These are phyloP conservation scores for Venturia effusa DNA, from an alignment of 2,329 filamentous ascomycete genomes.

Conservation along the genomic window DNA sequence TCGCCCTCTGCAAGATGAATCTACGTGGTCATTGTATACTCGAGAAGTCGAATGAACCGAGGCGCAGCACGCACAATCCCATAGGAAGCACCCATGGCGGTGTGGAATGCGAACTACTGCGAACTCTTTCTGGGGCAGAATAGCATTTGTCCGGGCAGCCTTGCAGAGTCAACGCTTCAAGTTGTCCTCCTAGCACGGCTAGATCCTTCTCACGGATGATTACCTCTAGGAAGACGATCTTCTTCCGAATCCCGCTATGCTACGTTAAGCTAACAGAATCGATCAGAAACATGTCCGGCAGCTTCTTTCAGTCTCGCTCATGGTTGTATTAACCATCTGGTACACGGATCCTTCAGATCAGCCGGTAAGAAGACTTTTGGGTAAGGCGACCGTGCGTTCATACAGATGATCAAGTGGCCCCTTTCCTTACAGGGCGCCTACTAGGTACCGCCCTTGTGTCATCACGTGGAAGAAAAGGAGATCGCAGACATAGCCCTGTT, in stretches of 20 bases:
- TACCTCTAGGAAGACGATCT: background rate
- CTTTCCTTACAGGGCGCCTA: background rate
- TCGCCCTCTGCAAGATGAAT: background rate
- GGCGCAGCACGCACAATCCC: background rate
- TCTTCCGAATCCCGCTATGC: no score
- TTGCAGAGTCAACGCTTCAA: background rate
- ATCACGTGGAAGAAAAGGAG: background rate
- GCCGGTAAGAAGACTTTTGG: no score
- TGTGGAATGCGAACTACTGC: background rate
- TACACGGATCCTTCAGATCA: background rate
- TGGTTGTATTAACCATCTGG: background rate
- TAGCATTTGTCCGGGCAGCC: background rate
- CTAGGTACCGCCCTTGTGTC: background rate
- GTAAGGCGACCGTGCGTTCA: background rate
- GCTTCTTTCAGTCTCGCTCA: background rate
- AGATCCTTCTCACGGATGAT: background rate
- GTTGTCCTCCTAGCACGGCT: background rate
- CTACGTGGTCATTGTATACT: background rate
- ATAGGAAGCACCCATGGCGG: background rate
- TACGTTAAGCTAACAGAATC: background rate
- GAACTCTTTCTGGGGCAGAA: background rate
- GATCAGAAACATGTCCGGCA: background rate
- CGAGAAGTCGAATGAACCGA: background rate
- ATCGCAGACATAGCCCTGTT: background rate
- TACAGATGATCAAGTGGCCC: background rate